Base-by-base conservation (phyloP, 805 yeast species). In the Zygotorulaspora chibaensis region DNA sequence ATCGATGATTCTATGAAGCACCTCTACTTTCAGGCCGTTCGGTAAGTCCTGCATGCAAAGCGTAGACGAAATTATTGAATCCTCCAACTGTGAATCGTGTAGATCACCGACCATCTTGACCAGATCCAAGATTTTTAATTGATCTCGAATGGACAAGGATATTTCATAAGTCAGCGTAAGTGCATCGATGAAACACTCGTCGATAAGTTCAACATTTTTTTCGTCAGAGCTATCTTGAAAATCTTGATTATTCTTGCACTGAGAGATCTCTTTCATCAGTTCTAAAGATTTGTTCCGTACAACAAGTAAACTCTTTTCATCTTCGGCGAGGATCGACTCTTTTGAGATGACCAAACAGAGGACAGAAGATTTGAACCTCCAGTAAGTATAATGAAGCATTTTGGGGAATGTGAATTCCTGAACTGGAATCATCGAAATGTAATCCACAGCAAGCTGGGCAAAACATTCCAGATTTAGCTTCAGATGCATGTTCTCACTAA, bases 341-440 rank as follows among this genome's bases (percentile, higher is more conserved):
- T 54, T 42, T 37, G 50, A 47, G 5, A 46, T 43, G 55, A 58
- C 56, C 13, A 56, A 39, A 10, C 51, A 51, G 26, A 57, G 39
- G 6, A 45, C 33, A 8, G 50, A 35, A 0, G 54, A 40, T 33
- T 60, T 58, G 28, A 50, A 50, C 12, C 48, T 40, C 61, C 69
- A 65, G 18, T 59, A 53, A 28, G 51, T 52, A 35, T 59, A 67
- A 15, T 58, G 53, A 7, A 53, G 53, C 48, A 52, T 51, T 9
- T 46, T 43, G 2, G 54, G 55, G 33, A 63, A 54, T 1, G 52
- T 38, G 35, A 58, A 49, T 2, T 54, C 57, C 8, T 50, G n/a
- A 11, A 33, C n/a, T 4, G 60, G 59, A 10, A 61, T 42, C 29
- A 56, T 35, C 8, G 42, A 35, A 15, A 57, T 38, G 40, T 51